A percentile compares a stretch with the other conserved stretches of the same genome.
phyloP scores from a whole-genome alignment of 2,329 filamentous ascomycete genomes.

The Pseudogymnoascus sp. region DNA sequence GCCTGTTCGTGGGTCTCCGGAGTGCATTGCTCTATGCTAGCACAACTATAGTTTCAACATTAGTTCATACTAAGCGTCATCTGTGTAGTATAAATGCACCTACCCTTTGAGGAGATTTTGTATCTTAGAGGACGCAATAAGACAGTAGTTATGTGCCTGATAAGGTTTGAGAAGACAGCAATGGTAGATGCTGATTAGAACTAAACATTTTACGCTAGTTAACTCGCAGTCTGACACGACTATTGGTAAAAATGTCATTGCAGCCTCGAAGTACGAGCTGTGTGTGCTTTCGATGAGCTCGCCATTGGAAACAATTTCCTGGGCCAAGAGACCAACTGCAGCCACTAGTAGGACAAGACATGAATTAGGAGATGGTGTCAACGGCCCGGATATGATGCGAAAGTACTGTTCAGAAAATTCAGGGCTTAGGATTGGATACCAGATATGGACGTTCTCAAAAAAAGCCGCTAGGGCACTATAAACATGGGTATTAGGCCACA shows the following conservation, averaged over 20 bases:
- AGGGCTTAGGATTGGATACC: constrained; percentile 21
- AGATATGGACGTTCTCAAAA: constrained; percentile 21
- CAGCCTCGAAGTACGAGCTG: constrained; percentile 17
- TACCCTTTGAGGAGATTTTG: constrained; percentile 21
- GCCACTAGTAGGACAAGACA: constrained; percentile 22
- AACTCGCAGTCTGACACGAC: constrained; percentile 20
- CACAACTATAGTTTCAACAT: neutral
- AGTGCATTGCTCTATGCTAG: neutral
- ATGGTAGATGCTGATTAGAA: constrained; percentile 22
- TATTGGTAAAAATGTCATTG: constrained; percentile 17
- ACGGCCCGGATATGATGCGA: constrained; percentile 16
- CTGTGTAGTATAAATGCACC: neutral
- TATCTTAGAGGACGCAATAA: constrained; percentile 23
- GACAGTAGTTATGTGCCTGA: constrained; percentile 23
- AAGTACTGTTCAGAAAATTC: constrained; percentile 19
- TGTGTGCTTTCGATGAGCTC: constrained; percentile 9
- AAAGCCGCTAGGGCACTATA: constrained; percentile 17
- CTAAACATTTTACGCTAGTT: constrained; percentile 18
- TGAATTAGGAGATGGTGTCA: constrained; percentile 15
- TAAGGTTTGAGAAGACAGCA: constrained; percentile 21
- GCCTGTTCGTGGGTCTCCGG: constrained; percentile 15
- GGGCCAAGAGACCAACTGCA: constrained; percentile 19
- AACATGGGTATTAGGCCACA: neutral
- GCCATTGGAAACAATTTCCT: constrained; percentile 8
- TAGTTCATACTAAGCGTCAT: neutral